Conservation (phyloP, 371 early-diverging fungal species). For the Apophysomyces ossiformis region DNA sequence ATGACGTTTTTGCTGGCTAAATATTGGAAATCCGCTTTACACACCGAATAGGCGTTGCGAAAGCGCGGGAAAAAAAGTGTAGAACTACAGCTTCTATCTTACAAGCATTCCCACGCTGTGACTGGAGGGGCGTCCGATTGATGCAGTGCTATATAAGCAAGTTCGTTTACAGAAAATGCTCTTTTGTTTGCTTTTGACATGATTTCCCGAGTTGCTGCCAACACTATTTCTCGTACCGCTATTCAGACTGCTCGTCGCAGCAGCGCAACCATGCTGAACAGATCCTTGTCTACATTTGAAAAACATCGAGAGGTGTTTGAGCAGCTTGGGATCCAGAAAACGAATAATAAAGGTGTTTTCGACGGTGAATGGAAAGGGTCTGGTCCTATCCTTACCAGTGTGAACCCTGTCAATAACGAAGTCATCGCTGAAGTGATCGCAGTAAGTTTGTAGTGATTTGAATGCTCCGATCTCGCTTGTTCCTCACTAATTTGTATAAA, state of each 20-base stretch:
- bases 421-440: slow-evolving; percentile 83
- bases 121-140: not conserved
- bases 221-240: slow-evolving; percentile 4
- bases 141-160: not conserved
- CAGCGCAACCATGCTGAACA: slow-evolving; percentile 11
- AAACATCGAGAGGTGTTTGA: slow-evolving; percentile 62
- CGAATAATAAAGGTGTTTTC: slow-evolving; percentile 85
- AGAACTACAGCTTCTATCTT: not conserved
- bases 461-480: slow-evolving; percentile 8
- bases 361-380: slow-evolving; percentile 90
- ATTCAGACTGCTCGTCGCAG: not conserved
- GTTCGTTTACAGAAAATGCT: not conserved
- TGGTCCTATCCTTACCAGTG: slow-evolving; percentile 74
- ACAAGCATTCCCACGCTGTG: slow-evolving; percentile 10
- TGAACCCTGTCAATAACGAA: slow-evolving; percentile 90
- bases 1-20: not conserved
- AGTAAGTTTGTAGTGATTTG: slow-evolving; percentile 43
- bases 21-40: not conserved
- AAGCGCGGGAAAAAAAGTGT: slow-evolving; percentile 2
- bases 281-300: slow-evolving; percentile 46
- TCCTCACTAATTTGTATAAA: not conserved
- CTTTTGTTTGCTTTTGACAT: slow-evolving; percentile 11
- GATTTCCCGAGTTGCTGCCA: slow-evolving; percentile 9
- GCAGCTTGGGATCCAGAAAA: slow-evolving; percentile 67
- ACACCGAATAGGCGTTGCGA: slow-evolving; percentile 1